Evolutionary conservation across 2,329 filamentous ascomycete genomes (phyloP).

Genomic region (Epicoccum nigrum): DNA sequence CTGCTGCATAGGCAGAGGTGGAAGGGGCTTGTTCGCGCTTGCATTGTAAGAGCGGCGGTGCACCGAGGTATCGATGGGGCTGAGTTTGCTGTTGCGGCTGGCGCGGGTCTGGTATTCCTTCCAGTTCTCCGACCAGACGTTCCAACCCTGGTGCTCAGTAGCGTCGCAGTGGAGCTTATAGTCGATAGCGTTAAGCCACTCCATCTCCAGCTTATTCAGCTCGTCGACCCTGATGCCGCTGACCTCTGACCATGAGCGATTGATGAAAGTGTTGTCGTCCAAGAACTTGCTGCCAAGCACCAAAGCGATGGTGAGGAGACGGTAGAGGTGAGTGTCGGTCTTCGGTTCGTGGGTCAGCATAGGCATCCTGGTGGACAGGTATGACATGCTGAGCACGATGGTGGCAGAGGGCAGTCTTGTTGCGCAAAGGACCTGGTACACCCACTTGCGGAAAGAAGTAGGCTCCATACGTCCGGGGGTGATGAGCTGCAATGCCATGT

Average conservation of each 20-base stretch:
- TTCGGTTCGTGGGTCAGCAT: constrained; percentile 64
- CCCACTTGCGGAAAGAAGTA: constrained; percentile 86
- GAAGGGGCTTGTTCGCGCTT: constrained; percentile 54
- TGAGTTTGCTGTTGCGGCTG: constrained; percentile 54
- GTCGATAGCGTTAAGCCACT: constrained; percentile 83
- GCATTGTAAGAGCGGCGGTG: constrained; percentile 56
- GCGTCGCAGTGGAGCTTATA: constrained; percentile 90
- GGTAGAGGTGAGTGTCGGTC: constrained; percentile 76
- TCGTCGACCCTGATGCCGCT: constrained; percentile 86
- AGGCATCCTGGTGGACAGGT: constrained; percentile 82
- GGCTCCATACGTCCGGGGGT: constrained; percentile 67
- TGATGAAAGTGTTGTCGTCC: constrained; percentile 97
- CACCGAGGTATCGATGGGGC: constrained; percentile 70
- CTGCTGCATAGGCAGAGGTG: constrained; percentile 46
- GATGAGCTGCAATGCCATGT: constrained; percentile 80
- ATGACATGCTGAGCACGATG: constrained; percentile 88
- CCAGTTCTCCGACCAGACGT: constrained; percentile 70
- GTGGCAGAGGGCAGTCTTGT: constrained; percentile 90
- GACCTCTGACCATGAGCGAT: constrained; percentile 94
- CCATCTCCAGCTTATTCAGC: constrained; percentile 82
- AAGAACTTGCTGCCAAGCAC: constrained; percentile 93
- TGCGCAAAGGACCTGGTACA: constrained; percentile 86
- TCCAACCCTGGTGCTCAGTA: constrained; percentile 73
- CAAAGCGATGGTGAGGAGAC: constrained; percentile 82
- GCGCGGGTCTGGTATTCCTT: constrained; percentile 63